Base-by-base conservation (phyloP, 2,329 filamentous ascomycete genomes). In the Dactylonectria estremocensis region DNA sequence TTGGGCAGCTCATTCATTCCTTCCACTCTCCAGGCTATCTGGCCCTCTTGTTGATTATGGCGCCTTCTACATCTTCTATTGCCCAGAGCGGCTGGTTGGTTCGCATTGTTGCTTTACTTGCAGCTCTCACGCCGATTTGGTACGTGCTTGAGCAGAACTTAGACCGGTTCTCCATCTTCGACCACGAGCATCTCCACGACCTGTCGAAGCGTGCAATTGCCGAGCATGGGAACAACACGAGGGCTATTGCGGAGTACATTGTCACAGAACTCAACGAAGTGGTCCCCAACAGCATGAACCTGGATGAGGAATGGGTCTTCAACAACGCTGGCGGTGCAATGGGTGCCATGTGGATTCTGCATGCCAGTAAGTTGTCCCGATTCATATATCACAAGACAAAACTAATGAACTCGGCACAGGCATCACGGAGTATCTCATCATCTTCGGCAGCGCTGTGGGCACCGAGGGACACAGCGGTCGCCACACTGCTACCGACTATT, bases 401-500 rank as follows among this genome's bases (percentile, higher is more conserved):
- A 6, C 37, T 67, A 31, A 64, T 46, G 7, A 33, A 28, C 52
- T 28, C 24, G 24, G 50, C 52, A 14, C 60, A 89, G 89, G 90
- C 78, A 86, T 97, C 70, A 97, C 94, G 20, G 94, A 97, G 81
- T 97, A 97, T 83, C 85, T 97, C 73, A 96, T 96, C 80, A 90
- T 97, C 83, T 97, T 96, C 80, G 79, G 93, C 80, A 93, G 93
- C 1, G 87, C 93, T 13, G 82, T 95, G 73, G 94, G 94, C 75
- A 97, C 94, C 11, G 94, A 97, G 83, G 94, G 94, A 67, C 94
- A 97, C 86, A 90, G 90, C 1, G 94, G 95, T 70, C 92, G 94
- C 55, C 94, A 97, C 86, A 95, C 94, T 14, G 94, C 94, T 14
- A 93, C 97, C 83, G 94, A 97, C 85, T 97, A 96, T 86, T 97